A percentile compares a stretch with the other conserved stretches of the same genome.
Conservation (phyloP, 768 basidiomycete genomes). For the Boletus sensibilis region DNA sequence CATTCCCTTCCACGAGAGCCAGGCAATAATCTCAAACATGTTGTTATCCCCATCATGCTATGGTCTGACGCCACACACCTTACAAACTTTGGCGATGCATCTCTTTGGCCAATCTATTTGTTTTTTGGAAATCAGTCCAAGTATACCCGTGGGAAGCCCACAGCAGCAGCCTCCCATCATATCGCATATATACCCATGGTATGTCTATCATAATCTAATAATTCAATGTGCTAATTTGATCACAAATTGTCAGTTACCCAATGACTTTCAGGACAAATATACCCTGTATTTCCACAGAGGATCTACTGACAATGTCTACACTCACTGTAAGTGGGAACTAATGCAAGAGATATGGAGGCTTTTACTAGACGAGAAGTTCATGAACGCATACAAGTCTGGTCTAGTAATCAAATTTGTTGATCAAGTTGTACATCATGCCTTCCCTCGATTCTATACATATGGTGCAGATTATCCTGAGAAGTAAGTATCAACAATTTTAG, state of each 20-base stretch:
- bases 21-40: neutral
- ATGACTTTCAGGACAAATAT: slow-evolving; percentile 8
- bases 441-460: neutral
- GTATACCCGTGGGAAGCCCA: neutral
- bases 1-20: neutral
- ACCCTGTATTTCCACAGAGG: neutral
- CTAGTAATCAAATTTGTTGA: neutral
- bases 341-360: slow-evolving; percentile 20
- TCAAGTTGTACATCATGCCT: neutral
- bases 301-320: neutral
- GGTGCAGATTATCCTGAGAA: neutral
- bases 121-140: neutral
- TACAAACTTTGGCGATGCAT: neutral
- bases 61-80: neutral
- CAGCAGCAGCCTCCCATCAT: neutral
- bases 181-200: neutral
- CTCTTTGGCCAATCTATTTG: neutral
- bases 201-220: neutral
- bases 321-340: slow-evolving; percentile 21
- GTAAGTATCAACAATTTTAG: neutral
- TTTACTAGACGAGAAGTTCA: slow-evolving; percentile 20
- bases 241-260: neutral
- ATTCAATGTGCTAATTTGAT: neutral
- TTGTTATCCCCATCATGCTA: neutral
- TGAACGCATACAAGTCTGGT: slow-evolving; percentile 16